Conservation (phyloP, 345 rosid species). For the Eucalyptus pumila region DNA sequence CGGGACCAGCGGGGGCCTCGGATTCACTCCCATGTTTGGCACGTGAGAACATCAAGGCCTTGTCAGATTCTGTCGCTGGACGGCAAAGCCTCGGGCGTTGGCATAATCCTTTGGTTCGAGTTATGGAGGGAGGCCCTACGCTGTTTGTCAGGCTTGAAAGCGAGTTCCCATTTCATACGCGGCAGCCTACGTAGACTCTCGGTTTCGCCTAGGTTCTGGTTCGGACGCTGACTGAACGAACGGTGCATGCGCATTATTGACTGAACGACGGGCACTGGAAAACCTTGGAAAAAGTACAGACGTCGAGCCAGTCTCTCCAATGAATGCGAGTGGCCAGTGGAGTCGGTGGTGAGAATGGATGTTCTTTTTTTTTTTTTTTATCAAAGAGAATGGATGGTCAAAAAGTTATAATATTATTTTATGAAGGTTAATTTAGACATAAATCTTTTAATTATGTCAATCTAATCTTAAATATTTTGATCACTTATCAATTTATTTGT, state of each 20-base stretch:
- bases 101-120: neutral
- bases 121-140: neutral
- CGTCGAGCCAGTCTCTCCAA: neutral
- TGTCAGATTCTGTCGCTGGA: neutral
- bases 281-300: neutral
- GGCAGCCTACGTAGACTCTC: neutral
- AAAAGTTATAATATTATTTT: no score
- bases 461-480: no score
- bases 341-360: neutral
- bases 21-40: neutral
- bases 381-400: neutral
- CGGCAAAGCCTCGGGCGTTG: neutral
- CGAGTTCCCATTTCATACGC: neutral
- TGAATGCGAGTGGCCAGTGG: neutral
- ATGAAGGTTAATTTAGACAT: accelerated
- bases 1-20: neutral
- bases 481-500: accelerated
- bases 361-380: neutral
- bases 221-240: neutral
- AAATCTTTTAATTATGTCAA: accelerated
- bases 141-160: neutral
- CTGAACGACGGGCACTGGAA: neutral
- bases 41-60: neutral
- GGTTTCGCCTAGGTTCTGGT: neutral
- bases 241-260: neutral